These are phyloP conservation scores for Bauhinia variegata DNA, from an alignment of 306 rosid genomes.

Conservation along the genomic window DNA sequence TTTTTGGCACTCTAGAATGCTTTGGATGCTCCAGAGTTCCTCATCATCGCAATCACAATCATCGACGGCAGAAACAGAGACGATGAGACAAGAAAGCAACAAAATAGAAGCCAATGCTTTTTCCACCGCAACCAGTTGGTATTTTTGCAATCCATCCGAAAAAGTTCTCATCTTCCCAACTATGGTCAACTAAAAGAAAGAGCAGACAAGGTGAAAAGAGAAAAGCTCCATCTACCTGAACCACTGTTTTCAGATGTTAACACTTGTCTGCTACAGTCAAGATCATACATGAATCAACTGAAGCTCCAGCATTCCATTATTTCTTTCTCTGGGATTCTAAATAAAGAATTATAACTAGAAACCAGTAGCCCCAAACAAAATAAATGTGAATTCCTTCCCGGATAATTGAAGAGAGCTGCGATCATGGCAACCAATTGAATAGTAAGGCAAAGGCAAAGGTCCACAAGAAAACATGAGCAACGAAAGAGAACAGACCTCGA, in stretches of 20 bases:
- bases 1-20: slow-evolving; percentile 69
- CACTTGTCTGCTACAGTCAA: slow-evolving; percentile 3
- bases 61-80: slow-evolving; percentile 37
- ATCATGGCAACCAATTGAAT: neutral
- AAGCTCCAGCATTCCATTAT: slow-evolving; percentile 3
- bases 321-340: slow-evolving; percentile 19
- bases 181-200: neutral
- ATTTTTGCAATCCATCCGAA: slow-evolving; percentile 3
- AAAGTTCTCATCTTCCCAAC: slow-evolving; percentile 25
- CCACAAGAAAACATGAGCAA: no score
- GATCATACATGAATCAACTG: slow-evolving; percentile 23
- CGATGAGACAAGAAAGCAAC: slow-evolving; percentile 20
- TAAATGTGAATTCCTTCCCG: neutral
- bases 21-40: slow-evolving; percentile 63
- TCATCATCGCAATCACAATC: slow-evolving; percentile 64
- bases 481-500: no score
- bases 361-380: neutral
- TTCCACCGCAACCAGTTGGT: slow-evolving; percentile 46
- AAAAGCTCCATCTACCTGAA: slow-evolving; percentile 24
- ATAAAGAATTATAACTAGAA: neutral
- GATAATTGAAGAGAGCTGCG: neutral
- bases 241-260: neutral
- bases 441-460: no score
- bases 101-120: slow-evolving; percentile 53
- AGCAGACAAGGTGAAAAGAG: no score